Conservation (phyloP, 352 stramenopile species). For the Phytophthora podocarpi region DNA sequence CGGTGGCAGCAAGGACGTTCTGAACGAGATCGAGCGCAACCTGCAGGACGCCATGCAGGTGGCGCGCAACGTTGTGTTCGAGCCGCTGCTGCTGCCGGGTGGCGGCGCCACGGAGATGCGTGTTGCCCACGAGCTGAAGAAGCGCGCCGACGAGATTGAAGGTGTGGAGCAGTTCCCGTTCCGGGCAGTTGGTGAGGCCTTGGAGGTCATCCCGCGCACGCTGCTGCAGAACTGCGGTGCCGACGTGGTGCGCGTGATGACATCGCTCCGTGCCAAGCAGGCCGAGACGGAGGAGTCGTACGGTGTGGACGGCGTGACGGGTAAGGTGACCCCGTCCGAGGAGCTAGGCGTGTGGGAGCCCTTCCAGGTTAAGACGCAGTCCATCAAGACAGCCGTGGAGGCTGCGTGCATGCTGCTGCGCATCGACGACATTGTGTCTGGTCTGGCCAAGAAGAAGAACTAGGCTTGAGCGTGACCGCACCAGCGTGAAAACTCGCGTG, state of each 20-base stretch:
- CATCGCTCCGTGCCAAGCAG: slow-evolving; percentile 95
- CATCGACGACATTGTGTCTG: slow-evolving; percentile 99
- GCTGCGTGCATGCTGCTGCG: slow-evolving; percentile 97
- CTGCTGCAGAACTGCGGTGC: slow-evolving; percentile 99
- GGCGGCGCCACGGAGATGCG: slow-evolving; percentile 99
- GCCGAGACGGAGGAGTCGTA: slow-evolving; percentile 78
- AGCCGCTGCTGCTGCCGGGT: slow-evolving; percentile 96
- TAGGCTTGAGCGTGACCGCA: slow-evolving; percentile 33
- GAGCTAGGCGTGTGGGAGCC: slow-evolving; percentile 98
- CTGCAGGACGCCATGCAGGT: slow-evolving; percentile 99
- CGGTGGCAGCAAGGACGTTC: slow-evolving; percentile 98
- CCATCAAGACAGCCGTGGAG: slow-evolving; percentile 99
- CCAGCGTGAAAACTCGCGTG: slow-evolving; percentile 7
- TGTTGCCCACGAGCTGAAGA: slow-evolving; percentile 94
- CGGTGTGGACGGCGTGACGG: slow-evolving; percentile 85
- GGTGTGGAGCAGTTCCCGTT: slow-evolving; percentile 98
- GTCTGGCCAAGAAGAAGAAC: slow-evolving; percentile 96
- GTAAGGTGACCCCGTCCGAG: slow-evolving; percentile 94
- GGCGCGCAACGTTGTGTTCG: slow-evolving; percentile 98
- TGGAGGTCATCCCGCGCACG: slow-evolving; percentile 99
- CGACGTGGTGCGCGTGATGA: slow-evolving; percentile 98
- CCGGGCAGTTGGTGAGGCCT: slow-evolving; percentile 95
- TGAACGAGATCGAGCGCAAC: slow-evolving; percentile 99
- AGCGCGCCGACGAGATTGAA: slow-evolving; percentile 91
- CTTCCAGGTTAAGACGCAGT: slow-evolving; percentile 99